Evolutionary conservation across 805 yeast genomes (phyloP).

Genomic region (Ogataea degrootiae): DNA sequence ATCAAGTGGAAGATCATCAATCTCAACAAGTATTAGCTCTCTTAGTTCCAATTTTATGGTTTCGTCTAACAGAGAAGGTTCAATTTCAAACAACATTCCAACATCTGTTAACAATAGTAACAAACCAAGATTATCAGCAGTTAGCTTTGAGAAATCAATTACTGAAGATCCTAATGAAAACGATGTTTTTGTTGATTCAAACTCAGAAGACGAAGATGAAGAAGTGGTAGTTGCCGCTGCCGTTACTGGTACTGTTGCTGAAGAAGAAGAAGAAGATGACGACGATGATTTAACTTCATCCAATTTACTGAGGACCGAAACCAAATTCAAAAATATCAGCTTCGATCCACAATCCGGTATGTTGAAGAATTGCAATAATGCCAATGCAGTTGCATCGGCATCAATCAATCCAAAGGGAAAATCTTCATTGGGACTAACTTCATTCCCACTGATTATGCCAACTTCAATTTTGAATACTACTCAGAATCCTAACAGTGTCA

Average conservation of each 20-base stretch:
- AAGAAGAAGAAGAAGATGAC: no score
- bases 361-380: not conserved
- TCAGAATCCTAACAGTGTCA: constrained; percentile 2
- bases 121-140: constrained; percentile 10
- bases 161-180: constrained; percentile 10
- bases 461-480: not conserved
- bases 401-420: no score
- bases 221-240: no score
- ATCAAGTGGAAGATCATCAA: constrained; percentile 20
- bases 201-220: constrained; percentile 11
- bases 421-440: no score
- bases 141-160: constrained; percentile 13
- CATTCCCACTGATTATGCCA: not conserved
- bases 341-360: constrained; percentile 2
- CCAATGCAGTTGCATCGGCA: no score
- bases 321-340: constrained; percentile 8
- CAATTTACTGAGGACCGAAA: not conserved
- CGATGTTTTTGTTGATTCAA: constrained; percentile 15
- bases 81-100: constrained; percentile 1
- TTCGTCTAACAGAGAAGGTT: constrained; percentile 13
- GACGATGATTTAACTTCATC: no score
- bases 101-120: not conserved
- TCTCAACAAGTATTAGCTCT: constrained; percentile 24
- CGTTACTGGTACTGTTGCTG: no score
- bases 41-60: constrained; percentile 12